phyloP scores from a whole-genome alignment of 352 stramenopile genomes.

The Phytophthora capsici region DNA sequence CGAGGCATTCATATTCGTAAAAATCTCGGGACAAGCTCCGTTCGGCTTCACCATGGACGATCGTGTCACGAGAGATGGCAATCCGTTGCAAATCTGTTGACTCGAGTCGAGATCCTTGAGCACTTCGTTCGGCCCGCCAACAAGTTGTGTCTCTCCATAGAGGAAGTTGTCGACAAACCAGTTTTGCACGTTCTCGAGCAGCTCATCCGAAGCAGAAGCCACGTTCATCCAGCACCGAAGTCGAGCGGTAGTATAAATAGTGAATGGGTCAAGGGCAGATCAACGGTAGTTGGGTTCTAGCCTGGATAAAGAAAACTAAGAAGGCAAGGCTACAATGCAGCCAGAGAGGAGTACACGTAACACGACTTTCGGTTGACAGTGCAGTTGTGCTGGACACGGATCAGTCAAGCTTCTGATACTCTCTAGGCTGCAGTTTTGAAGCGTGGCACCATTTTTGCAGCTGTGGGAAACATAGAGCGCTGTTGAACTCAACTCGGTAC shows the following conservation, averaged over 20 bases:
- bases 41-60: slow-evolving; percentile 35
- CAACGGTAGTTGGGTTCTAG: not conserved
- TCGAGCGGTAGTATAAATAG: slow-evolving; percentile 22
- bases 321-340: not conserved
- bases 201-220: not conserved
- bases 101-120: slow-evolving; percentile 7
- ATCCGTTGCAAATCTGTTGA: slow-evolving; percentile 29
- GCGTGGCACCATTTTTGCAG: not conserved
- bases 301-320: slow-evolving; percentile 21
- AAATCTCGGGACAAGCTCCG: slow-evolving; percentile 30
- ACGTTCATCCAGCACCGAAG: slow-evolving; percentile 17
- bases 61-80: slow-evolving; percentile 37
- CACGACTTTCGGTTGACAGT: slow-evolving; percentile 4
- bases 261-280: not conserved
- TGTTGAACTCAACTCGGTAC: not conserved
- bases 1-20: slow-evolving; percentile 41
- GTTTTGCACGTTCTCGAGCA: slow-evolving; percentile 27
- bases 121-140: slow-evolving; percentile 21
- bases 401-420: slow-evolving; percentile 11
- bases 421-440: slow-evolving; percentile 3
- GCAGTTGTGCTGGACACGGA: slow-evolving; percentile 12
- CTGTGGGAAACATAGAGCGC: slow-evolving; percentile 1
- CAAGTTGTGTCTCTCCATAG: slow-evolving; percentile 42
- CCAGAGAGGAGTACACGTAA: not conserved
- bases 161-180: slow-evolving; percentile 43